These are phyloP conservation scores for Solanum acaule DNA, from an alignment of 257 asterid species.

Conservation along the genomic window DNA sequence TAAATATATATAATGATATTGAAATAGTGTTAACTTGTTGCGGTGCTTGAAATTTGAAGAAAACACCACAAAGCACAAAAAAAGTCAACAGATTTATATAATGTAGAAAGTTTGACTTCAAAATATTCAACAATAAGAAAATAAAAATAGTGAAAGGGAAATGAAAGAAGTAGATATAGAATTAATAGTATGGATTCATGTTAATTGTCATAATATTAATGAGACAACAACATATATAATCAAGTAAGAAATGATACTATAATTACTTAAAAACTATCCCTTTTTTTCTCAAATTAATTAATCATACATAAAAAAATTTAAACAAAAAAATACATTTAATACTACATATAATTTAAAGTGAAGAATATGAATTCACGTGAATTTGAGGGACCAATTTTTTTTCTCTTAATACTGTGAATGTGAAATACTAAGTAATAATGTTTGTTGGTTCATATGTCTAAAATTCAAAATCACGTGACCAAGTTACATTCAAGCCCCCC, in stretches of 20 bases:
- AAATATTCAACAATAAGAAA: too few species aligned
- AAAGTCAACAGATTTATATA: too few species aligned
- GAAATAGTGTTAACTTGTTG: too few species aligned
- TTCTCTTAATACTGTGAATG: neutral
- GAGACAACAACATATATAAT: neutral
- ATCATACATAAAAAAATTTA: neutral
- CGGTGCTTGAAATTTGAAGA: too few species aligned
- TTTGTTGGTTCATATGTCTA: neutral
- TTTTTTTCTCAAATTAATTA: too few species aligned
- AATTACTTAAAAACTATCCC: neutral
- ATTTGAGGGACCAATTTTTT: too few species aligned
- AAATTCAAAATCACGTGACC: neutral
- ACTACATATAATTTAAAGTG: neutral
- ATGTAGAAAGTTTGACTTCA: neutral
- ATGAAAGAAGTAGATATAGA: neutral
- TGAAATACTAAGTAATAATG: neutral
- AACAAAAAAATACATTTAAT: too few species aligned
- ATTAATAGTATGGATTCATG: neutral
- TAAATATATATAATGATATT: too few species aligned
- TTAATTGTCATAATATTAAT: neutral
- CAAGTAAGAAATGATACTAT: too few species aligned
- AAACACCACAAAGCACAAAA: neutral
- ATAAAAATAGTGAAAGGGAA: neutral
- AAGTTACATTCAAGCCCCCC: neutral
- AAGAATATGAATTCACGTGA: neutral